Evolutionary conservation across 192 early-diverging fungal species (phyloP), one percentile per base, ranked within the genome.

Genomic region (Phycomyces nitens): DNA sequence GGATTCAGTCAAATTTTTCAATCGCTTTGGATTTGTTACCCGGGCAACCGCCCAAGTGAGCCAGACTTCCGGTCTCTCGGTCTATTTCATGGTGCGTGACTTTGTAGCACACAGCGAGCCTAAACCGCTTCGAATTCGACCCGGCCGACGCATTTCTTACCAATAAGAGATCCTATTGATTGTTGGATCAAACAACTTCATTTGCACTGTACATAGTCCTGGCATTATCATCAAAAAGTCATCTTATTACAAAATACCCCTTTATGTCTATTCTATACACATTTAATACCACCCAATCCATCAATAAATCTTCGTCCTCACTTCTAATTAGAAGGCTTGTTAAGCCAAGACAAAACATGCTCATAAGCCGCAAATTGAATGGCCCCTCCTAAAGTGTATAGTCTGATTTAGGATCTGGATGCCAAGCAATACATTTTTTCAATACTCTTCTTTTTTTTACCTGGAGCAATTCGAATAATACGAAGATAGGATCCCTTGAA

Each of bases 361-460:
- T 74, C 72, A 53, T 74, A 74, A 18, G 56, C 59, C 14, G 64
- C 64, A 58, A 75, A 75, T 47, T 75, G 73, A 40, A 75, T 75
- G 0, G 73, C 73, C 6, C 73, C 73, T 49, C 73, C 76, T 59
- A 58, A 50, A 20, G 7, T 34, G 7, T 34, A 34, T 34, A 34
- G 29, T n/a, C n/a, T n/a, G n/a, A n/a, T 57, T 29, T 34, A 71
- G 60, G n/a, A n/a, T n/a, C n/a, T n/a, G n/a, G n/a, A n/a, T n/a
- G n/a, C n/a, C n/a, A n/a, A n/a, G n/a, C n/a, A n/a, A n/a, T n/a
- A n/a, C n/a, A n/a, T n/a, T n/a, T n/a, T n/a, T n/a, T n/a, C n/a
- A n/a, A 21, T 29, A 20, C 18, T 29, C 5, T 23, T 40, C 55
- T 39, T 34, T 24, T 43, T 16, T 34, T 50, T 71, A 72, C 70